Evolutionary conservation across 2,329 filamentous ascomycete species (phyloP).

Genomic region (Eutypa lata): DNA sequence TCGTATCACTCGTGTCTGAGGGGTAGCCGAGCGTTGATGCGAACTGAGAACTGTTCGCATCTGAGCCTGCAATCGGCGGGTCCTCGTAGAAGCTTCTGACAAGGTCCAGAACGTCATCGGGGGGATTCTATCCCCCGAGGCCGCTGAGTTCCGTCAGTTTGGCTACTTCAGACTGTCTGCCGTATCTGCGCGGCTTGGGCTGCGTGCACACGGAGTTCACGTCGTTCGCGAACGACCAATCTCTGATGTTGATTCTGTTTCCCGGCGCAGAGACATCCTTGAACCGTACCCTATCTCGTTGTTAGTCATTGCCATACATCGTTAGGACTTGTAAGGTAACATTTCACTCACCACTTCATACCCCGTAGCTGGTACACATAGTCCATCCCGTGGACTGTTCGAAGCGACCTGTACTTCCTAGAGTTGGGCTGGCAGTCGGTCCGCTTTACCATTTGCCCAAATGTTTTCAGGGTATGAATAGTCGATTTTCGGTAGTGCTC

Average conservation of each 20-base stretch:
- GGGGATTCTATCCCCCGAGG: conserved; percentile 11
- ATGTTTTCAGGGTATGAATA: conserved; percentile 15
- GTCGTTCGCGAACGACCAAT: conserved; percentile 32
- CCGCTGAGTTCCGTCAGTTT: conserved; percentile 19
- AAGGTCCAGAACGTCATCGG: conserved; percentile 13
- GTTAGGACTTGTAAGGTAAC: too few relatives aligned
- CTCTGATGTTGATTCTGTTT: conserved; percentile 18
- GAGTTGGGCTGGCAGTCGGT: conserved; percentile 39
- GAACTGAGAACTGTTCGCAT: not conserved
- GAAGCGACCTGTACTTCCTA: conserved; percentile 33
- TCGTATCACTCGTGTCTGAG: not conserved
- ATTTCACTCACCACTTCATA: conserved; percentile 19
- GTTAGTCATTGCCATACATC: too few relatives aligned
- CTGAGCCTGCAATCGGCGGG: not conserved
- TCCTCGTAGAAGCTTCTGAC: conserved; percentile 21
- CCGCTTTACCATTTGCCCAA: conserved; percentile 10
- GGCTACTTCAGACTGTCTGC: conserved; percentile 14
- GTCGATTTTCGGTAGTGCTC: conserved; percentile 13
- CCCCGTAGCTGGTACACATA: conserved; percentile 43
- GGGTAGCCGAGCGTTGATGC: not conserved
- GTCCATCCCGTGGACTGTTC: conserved; percentile 42
- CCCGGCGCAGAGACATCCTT: too few relatives aligned
- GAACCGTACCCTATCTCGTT: too few relatives aligned
- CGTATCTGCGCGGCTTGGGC: conserved; percentile 15
- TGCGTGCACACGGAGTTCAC: conserved; percentile 21